Percentiles rank a stretch among this genome's conserved stretches.
Evolutionary conservation across 2,329 filamentous ascomycete species (phyloP).

Genomic region (Exophiala xenobiotica): DNA sequence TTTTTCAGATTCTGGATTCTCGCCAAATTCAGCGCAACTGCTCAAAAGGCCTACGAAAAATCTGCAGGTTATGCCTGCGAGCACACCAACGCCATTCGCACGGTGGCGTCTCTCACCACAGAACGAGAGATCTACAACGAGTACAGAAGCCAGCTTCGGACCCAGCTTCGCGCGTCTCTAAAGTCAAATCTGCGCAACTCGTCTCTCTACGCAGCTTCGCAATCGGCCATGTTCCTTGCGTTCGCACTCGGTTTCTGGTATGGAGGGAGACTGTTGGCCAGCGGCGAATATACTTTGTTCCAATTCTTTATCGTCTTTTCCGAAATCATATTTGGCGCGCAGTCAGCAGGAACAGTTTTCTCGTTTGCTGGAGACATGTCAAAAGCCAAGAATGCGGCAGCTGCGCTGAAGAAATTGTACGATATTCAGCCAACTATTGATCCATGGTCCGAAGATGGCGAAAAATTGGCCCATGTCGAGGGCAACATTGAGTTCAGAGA

Average conservation of each 20-base stretch:
- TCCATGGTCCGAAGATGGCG: slow-evolving; percentile 71
- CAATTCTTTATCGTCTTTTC: slow-evolving; percentile 93
- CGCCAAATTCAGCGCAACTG: slow-evolving; percentile 72
- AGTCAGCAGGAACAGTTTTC: slow-evolving; percentile 87
- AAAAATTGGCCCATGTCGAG: slow-evolving; percentile 61
- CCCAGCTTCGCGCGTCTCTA: slow-evolving; percentile 67
- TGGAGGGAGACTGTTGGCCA: slow-evolving; percentile 72
- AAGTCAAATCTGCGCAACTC: slow-evolving; percentile 75
- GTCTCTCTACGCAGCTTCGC: slow-evolving; percentile 75
- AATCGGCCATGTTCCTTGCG: slow-evolving; percentile 79
- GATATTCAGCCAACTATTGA: slow-evolving; percentile 81
- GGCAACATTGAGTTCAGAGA: slow-evolving; percentile 85
- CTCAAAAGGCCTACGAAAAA: slow-evolving; percentile 74
- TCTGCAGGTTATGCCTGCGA: slow-evolving; percentile 90
- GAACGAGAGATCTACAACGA: slow-evolving; percentile 74
- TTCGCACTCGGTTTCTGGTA: slow-evolving; percentile 93
- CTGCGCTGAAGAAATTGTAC: slow-evolving; percentile 77
- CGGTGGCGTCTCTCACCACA: slow-evolving; percentile 84
- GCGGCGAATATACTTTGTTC: slow-evolving; percentile 70
- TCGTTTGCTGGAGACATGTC: slow-evolving; percentile 90
- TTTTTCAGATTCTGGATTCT: slow-evolving; percentile 86
- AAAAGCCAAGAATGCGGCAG: slow-evolving; percentile 82
- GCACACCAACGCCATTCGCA: slow-evolving; percentile 89
- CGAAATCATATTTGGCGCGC: slow-evolving; percentile 83
- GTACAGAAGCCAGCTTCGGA: slow-evolving; percentile 67